Conservation (phyloP, 2,329 filamentous ascomycete genomes). For the Penicillium sp. region DNA sequence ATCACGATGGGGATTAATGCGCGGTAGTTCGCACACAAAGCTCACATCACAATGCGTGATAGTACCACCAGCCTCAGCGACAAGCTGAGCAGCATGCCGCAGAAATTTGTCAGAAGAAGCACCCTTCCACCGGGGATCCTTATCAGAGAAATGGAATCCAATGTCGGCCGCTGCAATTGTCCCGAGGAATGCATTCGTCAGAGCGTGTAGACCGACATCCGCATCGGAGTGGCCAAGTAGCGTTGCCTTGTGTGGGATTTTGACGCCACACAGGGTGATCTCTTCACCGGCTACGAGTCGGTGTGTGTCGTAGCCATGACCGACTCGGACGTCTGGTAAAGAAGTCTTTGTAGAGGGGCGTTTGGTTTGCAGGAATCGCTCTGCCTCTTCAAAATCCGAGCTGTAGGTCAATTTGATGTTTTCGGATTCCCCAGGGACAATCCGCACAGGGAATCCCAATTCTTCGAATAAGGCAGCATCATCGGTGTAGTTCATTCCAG, state of each 20-base stretch:
- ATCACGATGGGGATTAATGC: conserved; percentile 7
- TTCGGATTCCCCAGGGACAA: conserved; percentile 4
- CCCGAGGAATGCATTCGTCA: conserved; percentile 11
- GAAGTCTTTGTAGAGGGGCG: not conserved
- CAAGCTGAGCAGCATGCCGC: conserved; percentile 6
- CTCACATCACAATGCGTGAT: conserved; percentile 10
- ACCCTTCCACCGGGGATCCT: conserved; percentile 6
- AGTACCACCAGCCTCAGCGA: conserved; percentile 3
- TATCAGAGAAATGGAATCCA: conserved; percentile 7
- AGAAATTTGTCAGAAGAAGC: conserved; percentile 7
- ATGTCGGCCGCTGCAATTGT: conserved; percentile 6
- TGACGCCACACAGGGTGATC: conserved; percentile 8
- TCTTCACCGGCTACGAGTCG: conserved; percentile 4
- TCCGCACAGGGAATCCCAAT: not conserved
- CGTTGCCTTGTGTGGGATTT: conserved; percentile 4
- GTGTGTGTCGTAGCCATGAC: conserved; percentile 10
- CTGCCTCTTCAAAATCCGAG: conserved; percentile 5
- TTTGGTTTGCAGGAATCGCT: not conserved
- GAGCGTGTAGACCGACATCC: conserved; percentile 8
- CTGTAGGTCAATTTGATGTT: conserved; percentile 9
- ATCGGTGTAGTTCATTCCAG: conserved; percentile 3
- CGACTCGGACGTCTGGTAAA: conserved; percentile 5
- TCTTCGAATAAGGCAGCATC: conserved; percentile 7
- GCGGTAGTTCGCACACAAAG: conserved; percentile 6
- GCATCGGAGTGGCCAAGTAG: conserved; percentile 8